Percentiles rank a stretch among this genome's conserved stretches.
Evolutionary conservation across 2,329 filamentous ascomycete genomes (phyloP).

Genomic region (Fusarium foetens): DNA sequence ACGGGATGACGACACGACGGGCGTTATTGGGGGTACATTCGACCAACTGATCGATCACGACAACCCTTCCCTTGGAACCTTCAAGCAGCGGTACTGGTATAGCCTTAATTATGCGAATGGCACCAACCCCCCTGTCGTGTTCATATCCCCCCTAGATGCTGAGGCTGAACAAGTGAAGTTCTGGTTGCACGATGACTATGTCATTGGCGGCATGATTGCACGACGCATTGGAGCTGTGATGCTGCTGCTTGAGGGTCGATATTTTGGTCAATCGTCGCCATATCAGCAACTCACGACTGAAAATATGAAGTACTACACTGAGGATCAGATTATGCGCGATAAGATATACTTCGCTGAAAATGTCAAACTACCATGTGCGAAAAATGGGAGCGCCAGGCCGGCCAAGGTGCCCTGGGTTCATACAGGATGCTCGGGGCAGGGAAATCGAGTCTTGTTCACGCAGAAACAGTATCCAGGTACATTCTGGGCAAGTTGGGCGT

Average conservation of each 20-base stretch:
- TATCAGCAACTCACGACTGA: neutral
- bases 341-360: conserved; percentile 1
- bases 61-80: neutral
- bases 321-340: conserved; percentile 2
- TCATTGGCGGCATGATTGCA: conserved; percentile 11
- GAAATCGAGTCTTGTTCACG: neutral
- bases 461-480: neutral
- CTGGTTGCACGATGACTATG: conserved; percentile 4
- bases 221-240: neutral
- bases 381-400: neutral
- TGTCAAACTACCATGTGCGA: neutral
- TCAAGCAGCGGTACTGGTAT: conserved; percentile 11
- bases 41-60: conserved; percentile 3
- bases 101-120: conserved; percentile 7
- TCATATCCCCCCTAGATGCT: neutral
- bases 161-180: conserved; percentile 8
- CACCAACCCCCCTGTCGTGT: neutral
- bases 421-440: neutral
- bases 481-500: conserved; percentile 2
- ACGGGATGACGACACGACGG: neutral
- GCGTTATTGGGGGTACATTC: neutral
- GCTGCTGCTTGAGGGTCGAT: conserved; percentile 1
- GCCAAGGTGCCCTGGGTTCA: conserved; percentile 3
- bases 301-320: conserved; percentile 1
- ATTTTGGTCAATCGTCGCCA: conserved; percentile 6